Evolutionary conservation across 2,329 filamentous ascomycete genomes (phyloP).

Genomic region (Decorospora gaudefroyi): DNA sequence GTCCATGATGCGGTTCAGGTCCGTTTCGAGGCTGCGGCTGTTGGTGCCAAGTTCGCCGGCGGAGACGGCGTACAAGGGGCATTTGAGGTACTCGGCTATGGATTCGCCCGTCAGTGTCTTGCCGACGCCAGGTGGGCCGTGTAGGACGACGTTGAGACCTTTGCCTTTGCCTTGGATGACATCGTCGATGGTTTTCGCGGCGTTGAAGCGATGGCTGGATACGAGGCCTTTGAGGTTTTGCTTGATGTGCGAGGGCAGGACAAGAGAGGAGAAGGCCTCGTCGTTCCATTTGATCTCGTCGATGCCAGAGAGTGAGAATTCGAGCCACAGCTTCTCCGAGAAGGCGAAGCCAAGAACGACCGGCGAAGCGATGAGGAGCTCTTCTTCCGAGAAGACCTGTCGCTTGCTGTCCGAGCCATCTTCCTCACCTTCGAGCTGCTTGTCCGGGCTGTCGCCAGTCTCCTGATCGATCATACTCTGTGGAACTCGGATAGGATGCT

Average conservation of each 20-base stretch:
- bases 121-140: conserved; percentile 78
- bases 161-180: conserved; percentile 77
- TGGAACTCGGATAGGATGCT: conserved; percentile 59
- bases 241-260: conserved; percentile 68
- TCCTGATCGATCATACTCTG: conserved; percentile 35
- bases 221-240: conserved; percentile 76
- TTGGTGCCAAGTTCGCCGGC: conserved; percentile 80
- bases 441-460: conserved; percentile 53
- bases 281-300: conserved; percentile 84
- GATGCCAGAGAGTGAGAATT: conserved; percentile 79
- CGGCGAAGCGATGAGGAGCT: conserved; percentile 80
- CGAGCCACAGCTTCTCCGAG: conserved; percentile 86
- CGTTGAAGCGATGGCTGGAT: conserved; percentile 80
- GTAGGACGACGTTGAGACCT: conserved; percentile 79
- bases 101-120: conserved; percentile 88
- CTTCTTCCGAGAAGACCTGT: conserved; percentile 76
- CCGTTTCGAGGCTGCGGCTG: conserved; percentile 70
- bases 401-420: conserved; percentile 25
- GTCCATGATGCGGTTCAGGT: conserved; percentile 82
- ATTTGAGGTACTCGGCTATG: conserved; percentile 80
- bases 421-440: conserved; percentile 54
- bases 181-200: conserved; percentile 78
- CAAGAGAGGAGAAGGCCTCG: conserved; percentile 78
- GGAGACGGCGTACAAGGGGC: conserved; percentile 81
- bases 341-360: conserved; percentile 87